A percentile compares a stretch with the other conserved stretches of the same genome.
phyloP scores from a whole-genome alignment of 2,329 filamentous ascomycete genomes.

The Eurotiales sp. region DNA sequence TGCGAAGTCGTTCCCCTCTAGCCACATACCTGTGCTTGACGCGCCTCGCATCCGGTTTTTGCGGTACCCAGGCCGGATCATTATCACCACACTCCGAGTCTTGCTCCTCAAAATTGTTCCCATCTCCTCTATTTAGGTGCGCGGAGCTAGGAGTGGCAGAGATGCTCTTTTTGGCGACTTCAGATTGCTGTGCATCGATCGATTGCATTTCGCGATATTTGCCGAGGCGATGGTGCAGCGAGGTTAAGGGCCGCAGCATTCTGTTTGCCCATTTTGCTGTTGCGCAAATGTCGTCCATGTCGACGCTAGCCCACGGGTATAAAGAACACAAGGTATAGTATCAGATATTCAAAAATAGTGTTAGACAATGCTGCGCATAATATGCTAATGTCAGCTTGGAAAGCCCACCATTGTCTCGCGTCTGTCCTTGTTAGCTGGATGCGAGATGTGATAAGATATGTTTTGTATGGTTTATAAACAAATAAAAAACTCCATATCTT shows the following conservation, averaged over 20 bases:
- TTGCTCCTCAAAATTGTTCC: constrained; percentile 17
- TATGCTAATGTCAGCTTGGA: background rate
- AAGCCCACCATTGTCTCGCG: background rate
- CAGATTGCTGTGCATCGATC: constrained; percentile 23
- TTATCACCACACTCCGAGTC: constrained; percentile 34
- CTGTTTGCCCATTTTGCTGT: constrained; percentile 44
- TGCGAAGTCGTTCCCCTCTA: constrained; percentile 23
- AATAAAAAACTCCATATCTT: background rate
- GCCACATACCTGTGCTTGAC: constrained; percentile 37
- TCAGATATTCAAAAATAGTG: background rate
- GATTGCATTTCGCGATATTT: constrained; percentile 36
- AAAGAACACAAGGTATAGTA: background rate
- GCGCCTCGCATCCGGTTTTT: constrained; percentile 28
- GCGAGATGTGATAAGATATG: constrained; percentile 5
- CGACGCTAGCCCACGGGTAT: background rate
- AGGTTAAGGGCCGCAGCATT: constrained; percentile 40
- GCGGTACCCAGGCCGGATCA: constrained; percentile 40
- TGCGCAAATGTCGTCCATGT: constrained; percentile 36
- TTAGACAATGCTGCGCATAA: background rate
- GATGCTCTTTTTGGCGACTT: constrained; percentile 7
- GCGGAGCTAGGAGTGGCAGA: constrained; percentile 1
- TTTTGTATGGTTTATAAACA: background rate
- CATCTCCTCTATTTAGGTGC: constrained; percentile 9
- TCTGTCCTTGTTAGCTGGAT: background rate
- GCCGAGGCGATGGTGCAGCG: constrained; percentile 37